These are phyloP conservation scores for Athelia sp. DNA, from an alignment of 1,284 basidiomycete species.

Conservation along the genomic window DNA sequence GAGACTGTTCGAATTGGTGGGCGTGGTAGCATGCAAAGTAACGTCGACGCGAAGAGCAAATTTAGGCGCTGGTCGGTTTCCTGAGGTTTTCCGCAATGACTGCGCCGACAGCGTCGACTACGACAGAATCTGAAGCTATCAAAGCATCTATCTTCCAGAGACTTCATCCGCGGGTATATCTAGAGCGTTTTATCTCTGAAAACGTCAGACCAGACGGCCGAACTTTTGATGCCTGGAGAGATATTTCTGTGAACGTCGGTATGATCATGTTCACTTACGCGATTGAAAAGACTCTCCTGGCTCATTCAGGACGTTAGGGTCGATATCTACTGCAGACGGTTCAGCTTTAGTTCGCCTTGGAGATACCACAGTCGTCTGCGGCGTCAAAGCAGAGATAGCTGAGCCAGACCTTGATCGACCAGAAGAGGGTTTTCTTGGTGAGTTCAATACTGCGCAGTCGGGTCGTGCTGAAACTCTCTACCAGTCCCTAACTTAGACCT, in stretches of 20 bases:
- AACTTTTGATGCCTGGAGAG: conserved; percentile 55
- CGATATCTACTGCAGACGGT: conserved; percentile 87
- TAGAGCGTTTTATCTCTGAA: conserved; percentile 73
- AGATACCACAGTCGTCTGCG: conserved; percentile 87
- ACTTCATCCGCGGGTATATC: conserved; percentile 76
- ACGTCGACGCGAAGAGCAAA: too few species aligned
- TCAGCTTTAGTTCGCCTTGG: conserved; percentile 89
- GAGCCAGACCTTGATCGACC: conserved; percentile 79
- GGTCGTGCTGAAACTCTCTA: not conserved
- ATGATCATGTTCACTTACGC: conserved; percentile 22
- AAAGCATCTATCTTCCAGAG: conserved; percentile 76
- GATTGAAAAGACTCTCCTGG: conserved; percentile 3
- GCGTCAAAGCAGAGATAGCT: conserved; percentile 91
- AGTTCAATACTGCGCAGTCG: not conserved
- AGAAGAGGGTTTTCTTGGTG: conserved; percentile 79
- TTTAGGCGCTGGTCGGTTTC: too few species aligned
- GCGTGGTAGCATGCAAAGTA: too few species aligned
- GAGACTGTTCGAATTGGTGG: too few species aligned
- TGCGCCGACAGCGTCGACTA: not conserved
- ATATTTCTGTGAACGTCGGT: conserved; percentile 72
- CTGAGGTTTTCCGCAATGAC: not conserved
- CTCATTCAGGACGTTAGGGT: conserved; percentile 41
- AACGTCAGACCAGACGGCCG: conserved; percentile 75
- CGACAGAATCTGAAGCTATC: conserved; percentile 20
- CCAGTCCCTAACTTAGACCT: conserved; percentile 86